These are phyloP conservation scores for Plasmodium reichenowi DNA, from an alignment of 169 alveolate species.

Conservation along the genomic window DNA sequence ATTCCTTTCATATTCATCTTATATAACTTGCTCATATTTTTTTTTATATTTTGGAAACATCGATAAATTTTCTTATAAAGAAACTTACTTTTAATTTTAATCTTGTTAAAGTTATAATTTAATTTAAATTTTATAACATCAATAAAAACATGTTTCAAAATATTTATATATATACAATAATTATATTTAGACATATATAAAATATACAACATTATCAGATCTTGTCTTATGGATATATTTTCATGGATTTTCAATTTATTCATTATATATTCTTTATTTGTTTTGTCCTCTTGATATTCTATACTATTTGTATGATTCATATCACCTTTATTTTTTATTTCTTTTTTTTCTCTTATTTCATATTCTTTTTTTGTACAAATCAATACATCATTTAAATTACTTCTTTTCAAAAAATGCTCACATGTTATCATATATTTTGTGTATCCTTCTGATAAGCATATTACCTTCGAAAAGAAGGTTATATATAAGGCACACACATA, in stretches of 20 bases:
- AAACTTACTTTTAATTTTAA: slow-evolving; percentile 33
- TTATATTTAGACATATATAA: slow-evolving; percentile 24
- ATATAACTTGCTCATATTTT: slow-evolving; percentile 4
- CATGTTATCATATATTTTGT: background rate
- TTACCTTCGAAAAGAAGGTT: slow-evolving; percentile 26
- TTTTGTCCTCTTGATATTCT: background rate
- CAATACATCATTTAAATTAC: background rate
- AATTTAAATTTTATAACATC: slow-evolving; percentile 29
- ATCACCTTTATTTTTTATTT: background rate
- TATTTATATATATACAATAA: slow-evolving; percentile 25
- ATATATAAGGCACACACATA: slow-evolving; percentile 36
- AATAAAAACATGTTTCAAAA: slow-evolving; percentile 25
- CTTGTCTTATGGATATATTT: slow-evolving; percentile 25
- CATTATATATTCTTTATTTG: background rate
- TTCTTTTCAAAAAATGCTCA: background rate
- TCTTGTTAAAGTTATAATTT: slow-evolving; percentile 25
- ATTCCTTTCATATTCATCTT: background rate
- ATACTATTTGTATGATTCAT: background rate
- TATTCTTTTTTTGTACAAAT: background rate
- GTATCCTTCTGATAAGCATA: slow-evolving; percentile 12
- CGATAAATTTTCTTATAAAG: slow-evolving; percentile 39
- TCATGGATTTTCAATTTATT: background rate
- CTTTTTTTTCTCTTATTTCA: background rate
- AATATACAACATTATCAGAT: slow-evolving; percentile 33
- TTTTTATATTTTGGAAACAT: slow-evolving; percentile 21